Conservation (phyloP, 2,329 filamentous ascomycete species). For the Trichoderma pleuroti region DNA sequence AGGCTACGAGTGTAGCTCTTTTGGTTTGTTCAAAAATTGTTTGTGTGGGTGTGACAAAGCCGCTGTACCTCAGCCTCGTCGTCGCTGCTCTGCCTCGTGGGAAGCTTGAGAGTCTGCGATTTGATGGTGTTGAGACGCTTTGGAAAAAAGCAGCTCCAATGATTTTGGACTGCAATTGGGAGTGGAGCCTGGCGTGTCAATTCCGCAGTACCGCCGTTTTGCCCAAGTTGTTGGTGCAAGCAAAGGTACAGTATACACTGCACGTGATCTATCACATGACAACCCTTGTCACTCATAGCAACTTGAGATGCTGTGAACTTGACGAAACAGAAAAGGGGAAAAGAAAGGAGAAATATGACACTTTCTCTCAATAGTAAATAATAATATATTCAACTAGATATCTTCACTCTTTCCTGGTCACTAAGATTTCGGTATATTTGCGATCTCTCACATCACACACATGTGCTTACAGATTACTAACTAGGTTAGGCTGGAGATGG, state of each 20-base stretch:
- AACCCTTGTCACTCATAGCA: neutral
- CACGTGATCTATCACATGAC: conserved; percentile 1
- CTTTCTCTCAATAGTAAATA: too few species aligned
- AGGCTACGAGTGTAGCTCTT: conserved; percentile 15
- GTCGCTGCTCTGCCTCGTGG: conserved; percentile 17
- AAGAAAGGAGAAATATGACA: too few species aligned
- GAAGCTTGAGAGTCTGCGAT: conserved; percentile 16
- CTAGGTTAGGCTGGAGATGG: too few species aligned
- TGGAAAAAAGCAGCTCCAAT: conserved; percentile 16
- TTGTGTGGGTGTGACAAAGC: conserved; percentile 9
- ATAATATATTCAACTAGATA: too few species aligned
- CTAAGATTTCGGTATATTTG: too few species aligned
- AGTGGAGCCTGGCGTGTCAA: neutral
- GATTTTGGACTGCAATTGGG: conserved; percentile 8
- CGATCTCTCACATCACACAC: too few species aligned
- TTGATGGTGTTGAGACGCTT: conserved; percentile 3
- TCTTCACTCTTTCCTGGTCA: too few species aligned
- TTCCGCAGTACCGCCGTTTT: neutral
- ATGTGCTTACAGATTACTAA: too few species aligned
- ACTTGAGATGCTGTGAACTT: neutral
- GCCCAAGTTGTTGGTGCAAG: fast-evolving
- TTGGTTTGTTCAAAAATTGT: conserved; percentile 16
- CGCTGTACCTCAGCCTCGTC: conserved; percentile 3
- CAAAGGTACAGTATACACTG: neutral
- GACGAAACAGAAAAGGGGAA: too few species aligned